phyloP scores from a whole-genome alignment of 73 alveolate species.

The Breviolum minutum region DNA sequence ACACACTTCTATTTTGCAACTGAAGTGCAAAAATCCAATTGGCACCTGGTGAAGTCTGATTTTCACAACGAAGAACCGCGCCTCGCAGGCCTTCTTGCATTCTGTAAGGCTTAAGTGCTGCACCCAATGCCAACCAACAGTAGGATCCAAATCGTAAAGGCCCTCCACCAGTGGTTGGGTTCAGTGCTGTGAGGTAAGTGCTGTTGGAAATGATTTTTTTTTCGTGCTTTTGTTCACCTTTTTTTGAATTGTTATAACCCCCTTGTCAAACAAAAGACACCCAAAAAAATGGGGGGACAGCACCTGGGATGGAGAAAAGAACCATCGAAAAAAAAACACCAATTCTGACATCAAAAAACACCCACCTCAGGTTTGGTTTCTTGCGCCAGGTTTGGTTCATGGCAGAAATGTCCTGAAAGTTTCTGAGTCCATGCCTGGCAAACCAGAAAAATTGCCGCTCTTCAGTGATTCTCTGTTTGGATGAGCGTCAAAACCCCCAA shows the following conservation, averaged over 20 bases:
- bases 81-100: constrained; percentile 68
- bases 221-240: no score
- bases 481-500: no score
- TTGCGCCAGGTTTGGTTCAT: constrained; percentile 55
- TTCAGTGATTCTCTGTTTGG: no score
- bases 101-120: background rate
- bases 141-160: constrained; percentile 47
- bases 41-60: no score
- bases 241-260: background rate
- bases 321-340: background rate
- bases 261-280: background rate
- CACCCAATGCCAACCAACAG: constrained; percentile 73
- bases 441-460: background rate
- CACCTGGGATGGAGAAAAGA: background rate
- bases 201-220: no score
- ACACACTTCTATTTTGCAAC: no score
- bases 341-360: background rate
- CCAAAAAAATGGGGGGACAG: background rate
- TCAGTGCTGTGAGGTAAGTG: no score
- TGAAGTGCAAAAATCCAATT: no score
- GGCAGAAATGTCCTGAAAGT: constrained; percentile 53
- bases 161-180: background rate
- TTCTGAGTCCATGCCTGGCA: constrained; percentile 20
- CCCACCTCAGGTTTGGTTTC: constrained; percentile 51
- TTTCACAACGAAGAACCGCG: background rate